Percentiles rank a stretch among this genome's conserved stretches.
Conservation (phyloP, 257 asterid genomes). For the Plectranthus barbatus region DNA sequence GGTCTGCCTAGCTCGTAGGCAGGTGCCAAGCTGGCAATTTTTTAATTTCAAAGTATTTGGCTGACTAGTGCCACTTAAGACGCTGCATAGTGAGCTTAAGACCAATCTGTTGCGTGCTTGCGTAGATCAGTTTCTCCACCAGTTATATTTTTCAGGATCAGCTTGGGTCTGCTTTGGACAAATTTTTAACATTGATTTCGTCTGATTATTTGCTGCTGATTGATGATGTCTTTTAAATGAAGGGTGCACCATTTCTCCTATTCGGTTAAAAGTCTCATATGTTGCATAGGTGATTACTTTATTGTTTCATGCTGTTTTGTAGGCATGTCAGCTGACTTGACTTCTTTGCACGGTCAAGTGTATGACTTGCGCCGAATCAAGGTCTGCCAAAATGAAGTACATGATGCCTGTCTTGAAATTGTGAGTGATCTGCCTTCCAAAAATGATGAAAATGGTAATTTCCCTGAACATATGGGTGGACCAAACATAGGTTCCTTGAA, state of each 20-base stretch:
- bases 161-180: too few relatives aligned
- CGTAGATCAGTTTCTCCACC: too few relatives aligned
- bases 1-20: too few relatives aligned
- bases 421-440: constrained; percentile 28
- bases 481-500: constrained; percentile 6
- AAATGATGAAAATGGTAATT: constrained; percentile 22
- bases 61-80: too few relatives aligned
- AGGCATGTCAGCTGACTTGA: constrained; percentile 60
- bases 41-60: too few relatives aligned
- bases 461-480: constrained; percentile 17
- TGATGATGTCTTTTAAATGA: neutral
- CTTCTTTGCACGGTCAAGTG: constrained; percentile 44
- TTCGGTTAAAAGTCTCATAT: neutral
- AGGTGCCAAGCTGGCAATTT: too few relatives aligned
- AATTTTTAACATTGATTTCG: neutral
- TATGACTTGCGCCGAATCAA: constrained; percentile 51
- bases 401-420: constrained; percentile 27
- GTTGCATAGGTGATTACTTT: neutral
- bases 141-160: too few relatives aligned
- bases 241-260: neutral
- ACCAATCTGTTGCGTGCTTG: too few relatives aligned
- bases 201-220: neutral
- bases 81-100: too few relatives aligned
- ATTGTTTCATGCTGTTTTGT: constrained; percentile 11
- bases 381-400: constrained; percentile 34